Evolutionary conservation across 2,329 filamentous ascomycete species (phyloP), one percentile per base, ranked within the genome.

Genomic region (Calonectria leucothoes): DNA sequence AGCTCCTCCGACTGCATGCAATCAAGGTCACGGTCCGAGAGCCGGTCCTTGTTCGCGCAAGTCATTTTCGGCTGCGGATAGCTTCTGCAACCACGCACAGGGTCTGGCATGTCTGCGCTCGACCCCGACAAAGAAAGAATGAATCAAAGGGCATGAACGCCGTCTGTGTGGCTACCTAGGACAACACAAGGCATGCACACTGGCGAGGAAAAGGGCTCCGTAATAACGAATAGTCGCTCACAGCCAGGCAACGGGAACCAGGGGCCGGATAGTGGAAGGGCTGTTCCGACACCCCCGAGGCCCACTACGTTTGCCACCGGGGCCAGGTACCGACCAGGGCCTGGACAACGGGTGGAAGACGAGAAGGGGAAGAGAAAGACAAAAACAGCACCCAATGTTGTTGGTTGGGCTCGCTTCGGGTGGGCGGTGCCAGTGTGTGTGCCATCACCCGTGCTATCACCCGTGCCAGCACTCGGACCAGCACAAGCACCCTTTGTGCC

Each of bases 211-310:
- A 35, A 59, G 55, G 55, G 55, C 55, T 59, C 55, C 55, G 33
- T 39, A 59, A 64, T 42, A 64, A 45, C 45, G 37, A 45, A 64
- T 27, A 45, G 51, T 37, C 37, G n/a, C 52, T 69, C 66, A 74
- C 74, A 77, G 74, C 77, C 78, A 80, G 78, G 78, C 79, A 80
- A 78, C 75, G 55, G 73, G 74, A 72, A 76, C 76, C 78, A 80
- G 77, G 78, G 78, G 64, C 78, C 76, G 78, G 75, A 79, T 75
- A 73, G 25, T 48, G 70, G 55, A 52, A 77, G 74, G 70, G 75
- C 70, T 72, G 31, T 70, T 71, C 70, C 59, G 72, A 72, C 69
- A 49, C 57, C 51, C 66, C 73, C 73, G 71, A 73, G 70, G 71
- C 72, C 76, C 66, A 65, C 78, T 75, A 67, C 33, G 45, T 71